A percentile compares a stretch with the other conserved stretches of the same genome.
Evolutionary conservation across 1,284 basidiomycete genomes (phyloP).

Genomic region (Stygiomarasmius scandens): DNA sequence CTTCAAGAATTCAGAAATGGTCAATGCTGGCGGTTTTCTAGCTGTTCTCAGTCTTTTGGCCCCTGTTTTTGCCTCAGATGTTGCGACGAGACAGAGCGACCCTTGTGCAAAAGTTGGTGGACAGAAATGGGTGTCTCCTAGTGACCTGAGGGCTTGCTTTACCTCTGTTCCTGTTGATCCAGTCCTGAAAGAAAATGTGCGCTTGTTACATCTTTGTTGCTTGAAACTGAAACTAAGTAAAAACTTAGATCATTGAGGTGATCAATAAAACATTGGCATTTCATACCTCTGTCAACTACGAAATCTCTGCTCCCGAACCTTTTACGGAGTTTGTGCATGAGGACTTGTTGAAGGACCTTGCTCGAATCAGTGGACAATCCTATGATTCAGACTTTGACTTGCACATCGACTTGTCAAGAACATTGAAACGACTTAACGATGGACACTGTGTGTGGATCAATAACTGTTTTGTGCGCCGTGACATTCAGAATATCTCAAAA

Average conservation of each 20-base stretch:
- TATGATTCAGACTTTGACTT: conserved; percentile 56
- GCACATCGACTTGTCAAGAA: conserved; percentile 55
- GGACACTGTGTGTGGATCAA: conserved; percentile 33
- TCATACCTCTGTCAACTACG: conserved; percentile 54
- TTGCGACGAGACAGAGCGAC: conserved; percentile 21
- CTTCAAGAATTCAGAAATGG: too few relatives aligned
- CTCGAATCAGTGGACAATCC: conserved; percentile 44
- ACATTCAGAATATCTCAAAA: conserved; percentile 17
- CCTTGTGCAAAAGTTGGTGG: conserved; percentile 43
- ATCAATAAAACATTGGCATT: conserved; percentile 55
- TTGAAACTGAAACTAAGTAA: not conserved
- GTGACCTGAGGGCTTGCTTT: conserved; percentile 42
- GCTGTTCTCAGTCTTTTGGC: too few relatives aligned
- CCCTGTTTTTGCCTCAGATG: not conserved
- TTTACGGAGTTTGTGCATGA: conserved; percentile 57
- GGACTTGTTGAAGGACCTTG: conserved; percentile 53
- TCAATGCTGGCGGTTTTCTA: too few relatives aligned
- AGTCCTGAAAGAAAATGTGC: conserved; percentile 40
- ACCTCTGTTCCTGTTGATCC: conserved; percentile 38
- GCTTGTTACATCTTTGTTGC: conserved; percentile 8
- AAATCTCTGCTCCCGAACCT: conserved; percentile 42
- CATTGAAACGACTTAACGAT: conserved; percentile 59
- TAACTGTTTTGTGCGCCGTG: conserved; percentile 17
- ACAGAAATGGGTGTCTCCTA: conserved; percentile 44
- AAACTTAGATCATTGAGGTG: conserved; percentile 19